Percentiles rank a stretch among this genome's conserved stretches.
Conservation (phyloP, 768 basidiomycete species). For the Punctularia strigosozonata region DNA sequence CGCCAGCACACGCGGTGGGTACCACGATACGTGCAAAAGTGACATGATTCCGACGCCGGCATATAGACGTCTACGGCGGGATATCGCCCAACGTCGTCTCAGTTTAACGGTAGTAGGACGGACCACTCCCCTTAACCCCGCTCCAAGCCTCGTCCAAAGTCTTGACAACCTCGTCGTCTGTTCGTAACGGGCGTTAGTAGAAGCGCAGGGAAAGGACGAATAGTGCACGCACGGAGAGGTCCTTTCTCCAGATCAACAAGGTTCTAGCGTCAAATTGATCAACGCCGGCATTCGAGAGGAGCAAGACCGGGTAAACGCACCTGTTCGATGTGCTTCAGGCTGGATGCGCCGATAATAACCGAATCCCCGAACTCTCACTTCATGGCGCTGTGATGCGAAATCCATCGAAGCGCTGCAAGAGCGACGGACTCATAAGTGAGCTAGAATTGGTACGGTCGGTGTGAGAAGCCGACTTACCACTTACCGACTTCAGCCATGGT, state of each 20-base stretch:
- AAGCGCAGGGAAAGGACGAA: not conserved
- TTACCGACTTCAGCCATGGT: constrained; percentile 26
- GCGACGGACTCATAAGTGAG: not conserved
- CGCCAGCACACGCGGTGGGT: too few relatives aligned
- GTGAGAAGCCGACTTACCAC: too few relatives aligned
- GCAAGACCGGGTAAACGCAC: constrained; percentile 3
- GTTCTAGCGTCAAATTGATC: not conserved
- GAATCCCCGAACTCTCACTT: constrained; percentile 16
- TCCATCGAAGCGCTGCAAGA: constrained; percentile 31
- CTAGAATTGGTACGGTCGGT: too few relatives aligned
- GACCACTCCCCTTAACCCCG: constrained; percentile 11
- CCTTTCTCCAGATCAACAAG: constrained; percentile 11
- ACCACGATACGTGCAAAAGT: too few relatives aligned
- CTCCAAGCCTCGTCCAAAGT: constrained; percentile 25
- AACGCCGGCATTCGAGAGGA: not conserved
- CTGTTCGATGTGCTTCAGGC: constrained; percentile 23
- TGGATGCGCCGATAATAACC: constrained; percentile 28
- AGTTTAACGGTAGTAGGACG: not conserved
- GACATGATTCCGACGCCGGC: too few relatives aligned
- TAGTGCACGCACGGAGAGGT: constrained; percentile 15
- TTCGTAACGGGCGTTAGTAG: not conserved
- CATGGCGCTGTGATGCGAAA: constrained; percentile 27
- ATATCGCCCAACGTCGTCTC: not conserved
- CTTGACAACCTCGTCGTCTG: constrained; percentile 21
- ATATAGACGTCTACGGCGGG: too few relatives aligned